These are phyloP conservation scores for Endogone sp. DNA, from an alignment of 192 early-diverging fungal species.

Conservation along the genomic window DNA sequence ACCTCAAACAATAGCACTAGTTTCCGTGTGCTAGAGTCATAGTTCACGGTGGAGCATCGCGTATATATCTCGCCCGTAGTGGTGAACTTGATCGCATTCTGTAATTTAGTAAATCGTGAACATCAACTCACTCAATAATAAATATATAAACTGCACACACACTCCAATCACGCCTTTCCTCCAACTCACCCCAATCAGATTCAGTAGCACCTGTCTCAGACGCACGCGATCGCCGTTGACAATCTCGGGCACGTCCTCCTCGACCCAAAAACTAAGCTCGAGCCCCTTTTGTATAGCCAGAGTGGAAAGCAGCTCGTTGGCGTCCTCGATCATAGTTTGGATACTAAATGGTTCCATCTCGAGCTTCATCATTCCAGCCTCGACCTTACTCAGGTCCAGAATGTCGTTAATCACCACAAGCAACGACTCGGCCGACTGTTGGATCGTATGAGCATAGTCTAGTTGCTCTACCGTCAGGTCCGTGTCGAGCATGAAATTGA, in stretches of 20 bases:
- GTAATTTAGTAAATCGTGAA: conserved; percentile 1
- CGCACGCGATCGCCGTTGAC: conserved; percentile 73
- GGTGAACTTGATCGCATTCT: conserved; percentile 86
- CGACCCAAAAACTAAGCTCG: conserved; percentile 60
- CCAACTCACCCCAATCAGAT: conserved; percentile 70
- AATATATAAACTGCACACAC: too few species aligned
- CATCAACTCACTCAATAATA: too few species aligned
- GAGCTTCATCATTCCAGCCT: conserved; percentile 79
- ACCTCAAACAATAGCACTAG: conserved; percentile 66
- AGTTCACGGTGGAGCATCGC: conserved; percentile 37
- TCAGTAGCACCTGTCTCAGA: conserved; percentile 73
- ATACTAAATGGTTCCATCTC: conserved; percentile 69
- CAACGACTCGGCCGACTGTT: conserved; percentile 68
- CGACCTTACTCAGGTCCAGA: conserved; percentile 78
- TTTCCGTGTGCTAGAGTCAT: conserved; percentile 19
- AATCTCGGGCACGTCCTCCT: conserved; percentile 65
- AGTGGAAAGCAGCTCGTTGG: conserved; percentile 69
- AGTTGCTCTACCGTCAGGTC: conserved; percentile 74
- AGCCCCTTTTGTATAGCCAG: conserved; percentile 70
- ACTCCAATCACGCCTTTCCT: too few species aligned
- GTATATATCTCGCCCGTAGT: conserved; percentile 65
- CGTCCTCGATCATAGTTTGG: conserved; percentile 57
- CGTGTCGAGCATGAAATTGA: conserved; percentile 68
- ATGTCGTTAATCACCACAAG: conserved; percentile 82
- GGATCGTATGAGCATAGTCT: conserved; percentile 76